Conservation (phyloP, 371 early-diverging fungal species). For the Circinella minor region DNA sequence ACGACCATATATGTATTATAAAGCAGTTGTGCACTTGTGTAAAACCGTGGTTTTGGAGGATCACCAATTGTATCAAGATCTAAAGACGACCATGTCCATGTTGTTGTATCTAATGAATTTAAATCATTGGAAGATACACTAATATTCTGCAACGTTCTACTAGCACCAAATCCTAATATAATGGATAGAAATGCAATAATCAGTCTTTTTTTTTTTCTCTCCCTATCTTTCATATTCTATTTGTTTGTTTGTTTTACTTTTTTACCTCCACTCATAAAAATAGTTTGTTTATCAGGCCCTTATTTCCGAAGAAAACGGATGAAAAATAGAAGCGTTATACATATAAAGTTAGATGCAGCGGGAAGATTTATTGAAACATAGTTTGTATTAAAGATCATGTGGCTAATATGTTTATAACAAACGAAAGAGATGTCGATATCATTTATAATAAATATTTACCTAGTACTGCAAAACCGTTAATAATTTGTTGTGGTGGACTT, state of each 20-base stretch:
- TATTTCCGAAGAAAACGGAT: background rate
- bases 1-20: constrained; percentile 4
- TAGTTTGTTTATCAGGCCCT: constrained; percentile 17
- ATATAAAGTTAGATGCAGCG: background rate
- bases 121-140: constrained; percentile 15
- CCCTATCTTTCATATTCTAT: too few species aligned
- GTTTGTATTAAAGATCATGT: background rate
- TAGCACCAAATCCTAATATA: constrained; percentile 9
- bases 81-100: constrained; percentile 3
- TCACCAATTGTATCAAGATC: background rate
- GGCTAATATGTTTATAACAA: background rate
- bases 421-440: background rate
- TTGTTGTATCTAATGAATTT: background rate
- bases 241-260: background rate
- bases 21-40: constrained; percentile 6
- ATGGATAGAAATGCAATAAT: background rate
- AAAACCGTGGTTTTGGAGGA: constrained; percentile 14
- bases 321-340: background rate
- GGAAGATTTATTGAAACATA: background rate
- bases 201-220: too few species aligned
- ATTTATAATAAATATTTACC: constrained; percentile 4
- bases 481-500: constrained; percentile 13
- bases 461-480: constrained; percentile 14
- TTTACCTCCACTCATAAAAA: constrained; percentile 18
- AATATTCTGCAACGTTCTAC: constrained; percentile 1